phyloP scores from a whole-genome alignment of 1,284 basidiomycete species.

The Limonomyces culmigenus region DNA sequence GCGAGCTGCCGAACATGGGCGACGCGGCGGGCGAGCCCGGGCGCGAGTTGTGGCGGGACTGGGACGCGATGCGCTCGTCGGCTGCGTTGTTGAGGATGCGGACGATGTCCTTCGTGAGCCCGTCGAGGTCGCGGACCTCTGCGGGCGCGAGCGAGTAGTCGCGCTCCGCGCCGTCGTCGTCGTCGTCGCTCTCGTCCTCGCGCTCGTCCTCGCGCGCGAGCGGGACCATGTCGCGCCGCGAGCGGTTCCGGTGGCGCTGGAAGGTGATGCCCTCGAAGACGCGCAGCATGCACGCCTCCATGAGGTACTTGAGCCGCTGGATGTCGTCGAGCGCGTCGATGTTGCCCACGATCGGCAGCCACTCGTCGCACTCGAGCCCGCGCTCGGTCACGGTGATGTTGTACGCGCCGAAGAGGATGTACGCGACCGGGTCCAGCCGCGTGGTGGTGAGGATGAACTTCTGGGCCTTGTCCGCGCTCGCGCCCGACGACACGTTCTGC shows the following conservation, averaged over 20 bases:
- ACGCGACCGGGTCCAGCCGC: conserved; percentile 78
- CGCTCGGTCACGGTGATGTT: conserved; percentile 49
- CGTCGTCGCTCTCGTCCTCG: conserved; percentile 46
- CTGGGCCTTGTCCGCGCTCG: conserved; percentile 28
- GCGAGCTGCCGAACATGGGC: conserved; percentile 17
- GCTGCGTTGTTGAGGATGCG: conserved; percentile 50
- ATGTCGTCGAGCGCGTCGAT: conserved; percentile 70
- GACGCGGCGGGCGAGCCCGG: conserved; percentile 45
- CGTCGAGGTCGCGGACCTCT: conserved; percentile 62
- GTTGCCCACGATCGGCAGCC: conserved; percentile 78
- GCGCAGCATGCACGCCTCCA: conserved; percentile 79
- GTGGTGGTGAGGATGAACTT: conserved; percentile 74
- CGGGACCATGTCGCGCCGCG: conserved; percentile 16
- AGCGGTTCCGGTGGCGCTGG: conserved; percentile 18
- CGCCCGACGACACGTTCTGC: conserved; percentile 45
- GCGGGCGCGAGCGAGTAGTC: conserved; percentile 36
- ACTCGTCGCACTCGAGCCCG: conserved; percentile 77
- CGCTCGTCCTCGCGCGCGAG: conserved; percentile 33
- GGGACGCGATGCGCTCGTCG: conserved; percentile 35
- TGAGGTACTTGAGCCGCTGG: conserved; percentile 65
- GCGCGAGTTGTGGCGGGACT: conserved; percentile 42
- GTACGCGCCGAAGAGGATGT: conserved; percentile 86
- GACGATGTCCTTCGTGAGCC: conserved; percentile 60
- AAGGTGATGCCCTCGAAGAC: conserved; percentile 80
- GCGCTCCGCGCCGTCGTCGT: conserved; percentile 18